Base-by-base conservation (phyloP, 2,329 filamentous ascomycete species). In the Colletotrichum gigasporum region DNA sequence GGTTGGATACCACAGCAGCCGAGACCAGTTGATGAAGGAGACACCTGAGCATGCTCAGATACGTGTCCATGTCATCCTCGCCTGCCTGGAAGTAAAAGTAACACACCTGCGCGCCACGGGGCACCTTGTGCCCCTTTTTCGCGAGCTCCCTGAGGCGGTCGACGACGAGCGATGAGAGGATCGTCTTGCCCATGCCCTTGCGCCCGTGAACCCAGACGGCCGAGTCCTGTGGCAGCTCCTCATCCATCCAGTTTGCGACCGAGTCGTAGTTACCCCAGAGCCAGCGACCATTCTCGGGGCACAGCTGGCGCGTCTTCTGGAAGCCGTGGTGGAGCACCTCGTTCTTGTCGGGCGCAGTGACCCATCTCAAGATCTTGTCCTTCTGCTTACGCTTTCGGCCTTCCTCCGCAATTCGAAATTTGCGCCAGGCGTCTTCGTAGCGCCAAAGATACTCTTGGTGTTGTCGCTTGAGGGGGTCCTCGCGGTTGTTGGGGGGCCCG, bases 41-140 rank as follows among this genome's bases (percentile, higher is more conserved):
- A 2, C 66, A 71, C 61, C 74, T 74, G 16, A 75, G 65, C 14
- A 80, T 67, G 2, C 70, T 68, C 2, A 74, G 59, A 35, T 72
- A 74, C 6, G 65, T 74, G 53, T 71, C 69, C 28, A 69, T 69
- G 5, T 69, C 64, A 2, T 41, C 16, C 37, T 78, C 73, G 6
- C 66, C 68, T 41, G 77, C 70, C n/a, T 72, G 76, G 67, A 76
- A 82, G 68, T 82, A 82, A 66, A 80, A 82, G 63, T 75, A 82
- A 39, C 71, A 70, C 2, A 74, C 74, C 35, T 71, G 71, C 7
- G 69, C 66, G 24, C 52, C 37, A 12, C 35, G 18, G 12, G 57
- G 53, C 4, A 67, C 41, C 0, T 45, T 35, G 8, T 20, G 52
- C 1, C 45, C 57, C 9, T 45, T 18, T 18, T 62, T 10, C 14